Base-by-base conservation (phyloP, 73 alveolate genomes). In the Paraurostyla sp. region DNA sequence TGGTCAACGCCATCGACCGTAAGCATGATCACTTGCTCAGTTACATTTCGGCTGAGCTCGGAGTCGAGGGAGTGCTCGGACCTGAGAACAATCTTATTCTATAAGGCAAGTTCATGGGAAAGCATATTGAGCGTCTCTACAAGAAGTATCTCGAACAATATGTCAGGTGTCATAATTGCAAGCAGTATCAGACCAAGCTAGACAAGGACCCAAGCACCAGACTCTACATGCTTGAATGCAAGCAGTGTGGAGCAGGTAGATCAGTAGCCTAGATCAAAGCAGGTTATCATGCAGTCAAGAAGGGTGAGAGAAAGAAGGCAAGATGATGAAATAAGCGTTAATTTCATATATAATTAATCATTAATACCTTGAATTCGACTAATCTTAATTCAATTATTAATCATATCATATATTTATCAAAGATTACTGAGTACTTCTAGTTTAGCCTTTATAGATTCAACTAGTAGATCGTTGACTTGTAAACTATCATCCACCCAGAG, bases 151-250 rank as follows among this genome's bases (percentile, higher is more conserved):
- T 96, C 71, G 71, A 91, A 92, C 98, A 96, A 85, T 97, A 96
- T 90, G 99, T 97, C 60, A 93, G 93, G 83, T 97, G 99, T 76
- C 93, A 92, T 32, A 96, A 94, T 90, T 97, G 99, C 87, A 96
- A 96, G 90, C 81, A 93, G 0, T 88, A 92, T 71, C 73, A 87
- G 40, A 97, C 99, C 32, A 85, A 90, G 73, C 76, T 97, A 29
- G 94, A 91, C 57, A 94, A 88, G 71, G 99, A 91, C 83, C 94
- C 94, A 29, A 51, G 93, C 0, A 94, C 98, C 23, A 94, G 99
- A 63, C 86, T 94, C 27, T 80, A 78, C 83, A 91, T 91, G 93
- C 89, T 96, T 49, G 94, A 83, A 73, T 97, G 99, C 83, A 93
- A 92, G 69, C 78, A 83, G 27, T 97, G 99, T 60, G 97, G 97